Evolutionary conservation across 768 basidiomycete species (phyloP).

Genomic region (Tricholoma terreum): DNA sequence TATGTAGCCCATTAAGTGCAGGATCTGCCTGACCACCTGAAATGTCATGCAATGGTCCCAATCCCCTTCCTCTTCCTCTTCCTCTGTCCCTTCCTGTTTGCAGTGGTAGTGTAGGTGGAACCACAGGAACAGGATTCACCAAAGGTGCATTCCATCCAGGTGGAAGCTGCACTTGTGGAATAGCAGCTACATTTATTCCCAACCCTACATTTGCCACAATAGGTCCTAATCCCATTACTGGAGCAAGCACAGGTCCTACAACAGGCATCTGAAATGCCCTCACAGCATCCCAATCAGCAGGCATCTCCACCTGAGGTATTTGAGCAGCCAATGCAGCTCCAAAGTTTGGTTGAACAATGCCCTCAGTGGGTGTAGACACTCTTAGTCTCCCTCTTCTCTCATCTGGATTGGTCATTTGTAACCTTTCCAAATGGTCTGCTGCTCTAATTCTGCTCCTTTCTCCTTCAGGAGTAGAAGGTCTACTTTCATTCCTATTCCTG

Average conservation of each 20-base stretch:
- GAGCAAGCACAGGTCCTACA: too few relatives aligned
- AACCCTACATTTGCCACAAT: neutral
- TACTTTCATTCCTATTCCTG: neutral
- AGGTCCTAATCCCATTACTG: too few relatives aligned
- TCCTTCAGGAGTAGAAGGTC: neutral
- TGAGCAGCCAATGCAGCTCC: neutral
- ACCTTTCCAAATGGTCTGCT: neutral
- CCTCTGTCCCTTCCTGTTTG: neutral
- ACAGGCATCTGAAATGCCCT: too few relatives aligned
- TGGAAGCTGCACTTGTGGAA: conserved; percentile 4
- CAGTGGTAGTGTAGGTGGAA: neutral
- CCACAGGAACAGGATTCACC: neutral
- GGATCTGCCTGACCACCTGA: neutral
- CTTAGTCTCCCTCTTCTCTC: neutral
- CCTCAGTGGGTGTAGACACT: neutral
- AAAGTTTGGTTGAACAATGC: conserved; percentile 1
- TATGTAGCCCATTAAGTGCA: neutral
- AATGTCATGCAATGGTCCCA: neutral
- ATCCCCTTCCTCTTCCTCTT: neutral
- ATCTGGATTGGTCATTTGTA: conserved; percentile 2
- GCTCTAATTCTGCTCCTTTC: neutral
- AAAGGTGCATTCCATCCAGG: neutral
- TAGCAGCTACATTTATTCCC: neutral
- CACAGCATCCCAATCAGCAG: too few relatives aligned
- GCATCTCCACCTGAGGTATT: too few relatives aligned